These are phyloP conservation scores for Pseudogymnoascus sp. DNA, from an alignment of 2,329 filamentous ascomycete genomes.

Conservation along the genomic window DNA sequence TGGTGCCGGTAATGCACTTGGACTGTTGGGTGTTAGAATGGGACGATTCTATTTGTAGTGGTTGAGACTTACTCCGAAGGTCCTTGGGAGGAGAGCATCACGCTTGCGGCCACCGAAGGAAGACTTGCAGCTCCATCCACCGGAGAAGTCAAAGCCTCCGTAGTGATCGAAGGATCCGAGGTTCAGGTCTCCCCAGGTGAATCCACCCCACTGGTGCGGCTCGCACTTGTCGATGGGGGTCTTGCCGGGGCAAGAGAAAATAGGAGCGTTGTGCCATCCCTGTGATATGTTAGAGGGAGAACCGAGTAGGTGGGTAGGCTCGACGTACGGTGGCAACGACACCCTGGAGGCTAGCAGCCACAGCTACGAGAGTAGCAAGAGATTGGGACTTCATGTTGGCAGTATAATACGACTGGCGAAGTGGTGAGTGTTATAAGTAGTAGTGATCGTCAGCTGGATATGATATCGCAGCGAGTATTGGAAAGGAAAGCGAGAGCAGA, in stretches of 20 bases:
- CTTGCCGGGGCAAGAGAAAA: slow-evolving; percentile 62
- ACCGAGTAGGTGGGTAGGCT: not conserved
- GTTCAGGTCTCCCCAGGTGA: slow-evolving; percentile 59
- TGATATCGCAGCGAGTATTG: slow-evolving; percentile 10
- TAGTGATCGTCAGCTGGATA: slow-evolving; percentile 15
- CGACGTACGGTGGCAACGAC: slow-evolving; percentile 33
- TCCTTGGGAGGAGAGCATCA: slow-evolving; percentile 36
- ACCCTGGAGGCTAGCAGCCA: slow-evolving; percentile 38
- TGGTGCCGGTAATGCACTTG: slow-evolving; percentile 54
- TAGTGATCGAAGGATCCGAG: slow-evolving; percentile 56
- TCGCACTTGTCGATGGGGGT: slow-evolving; percentile 66
- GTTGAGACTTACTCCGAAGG: slow-evolving; percentile 34
- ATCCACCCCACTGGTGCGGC: slow-evolving; percentile 59
- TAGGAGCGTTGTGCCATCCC: slow-evolving; percentile 41
- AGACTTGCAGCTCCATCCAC: slow-evolving; percentile 57
- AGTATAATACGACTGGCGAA: slow-evolving; percentile 20
- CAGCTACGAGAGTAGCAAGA: slow-evolving; percentile 34
- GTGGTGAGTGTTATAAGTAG: slow-evolving; percentile 21
- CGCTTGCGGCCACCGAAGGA: slow-evolving; percentile 48
- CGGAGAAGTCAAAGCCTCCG: slow-evolving; percentile 64
- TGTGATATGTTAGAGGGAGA: slow-evolving; percentile 17
- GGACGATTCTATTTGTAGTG: slow-evolving; percentile 31
- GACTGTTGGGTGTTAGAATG: slow-evolving; percentile 42
- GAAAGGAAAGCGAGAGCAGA: slow-evolving; percentile 33
- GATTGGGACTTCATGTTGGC: slow-evolving; percentile 35